Base-by-base conservation (phyloP, 2,329 filamentous ascomycete species). In the Clarireedia paspali region DNA sequence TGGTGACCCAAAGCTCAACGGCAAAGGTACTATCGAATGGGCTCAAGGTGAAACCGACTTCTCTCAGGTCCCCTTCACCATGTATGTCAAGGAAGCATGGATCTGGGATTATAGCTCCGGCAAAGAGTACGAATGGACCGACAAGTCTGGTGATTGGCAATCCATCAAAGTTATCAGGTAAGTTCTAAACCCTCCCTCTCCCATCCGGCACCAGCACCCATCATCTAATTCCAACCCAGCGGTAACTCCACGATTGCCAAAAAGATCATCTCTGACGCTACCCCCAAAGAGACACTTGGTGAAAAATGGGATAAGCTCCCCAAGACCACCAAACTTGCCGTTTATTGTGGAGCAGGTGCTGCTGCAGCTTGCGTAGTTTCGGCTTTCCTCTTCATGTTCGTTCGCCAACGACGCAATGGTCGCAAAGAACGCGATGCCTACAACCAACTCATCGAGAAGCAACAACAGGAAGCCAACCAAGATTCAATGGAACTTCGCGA, bases 11-110 rank as follows among this genome's bases (percentile, higher is more conserved):
- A 54, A 54, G 51, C 67, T 73, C 42, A 69, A 84, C 66, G 70
- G 78, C 44, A 45, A 77, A 50, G 75, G 79, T 12, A 87, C 83
- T 2, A 80, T 85, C 51, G 73, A 83, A 55, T 89, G 86, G 86
- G 86, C 86, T 56, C 85, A 85, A 54, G 86, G 86, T 56, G 65
- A 74, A 52, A 89, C 86, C 44, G 77, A 90, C 68, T 91, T 85
- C 69, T 67, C 69, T 50, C 66, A 80, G 26, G 84, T 75, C 0
- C 88, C 88, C 0, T 92, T 81, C 73, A 83, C 77, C 64, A 91
- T 91, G 88, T 83, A 81, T 58, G 79, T 92, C 61, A 81, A 88
- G 75, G 81, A 77, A 30, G 72, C 82, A 36, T 74, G 75, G 30
- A 75, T 79, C 53, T 59, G 82, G 53, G 81, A 85, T 62, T 82